phyloP scores from a whole-genome alignment of 2,329 filamentous ascomycete species.

The Coniochaeta ligniaria region DNA sequence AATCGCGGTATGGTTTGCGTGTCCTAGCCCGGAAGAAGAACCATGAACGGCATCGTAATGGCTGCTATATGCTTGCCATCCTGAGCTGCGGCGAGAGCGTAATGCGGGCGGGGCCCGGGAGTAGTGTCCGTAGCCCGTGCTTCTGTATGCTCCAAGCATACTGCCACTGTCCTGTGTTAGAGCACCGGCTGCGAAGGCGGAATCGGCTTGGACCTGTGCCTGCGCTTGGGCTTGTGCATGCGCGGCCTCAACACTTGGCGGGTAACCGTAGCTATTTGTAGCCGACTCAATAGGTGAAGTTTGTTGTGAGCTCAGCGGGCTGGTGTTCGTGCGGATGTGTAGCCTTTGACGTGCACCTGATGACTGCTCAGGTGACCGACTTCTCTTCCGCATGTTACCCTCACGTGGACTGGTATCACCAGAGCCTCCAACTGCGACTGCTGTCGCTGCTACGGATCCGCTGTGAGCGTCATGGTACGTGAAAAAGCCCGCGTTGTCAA shows the following conservation, averaged over 20 bases:
- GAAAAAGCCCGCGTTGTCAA: conserved; percentile 37
- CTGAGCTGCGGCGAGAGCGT: conserved; percentile 17
- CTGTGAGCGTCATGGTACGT: conserved; percentile 26
- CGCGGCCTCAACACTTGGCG: conserved; percentile 40
- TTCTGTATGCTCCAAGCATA: conserved; percentile 51
- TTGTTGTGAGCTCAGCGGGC: conserved; percentile 17
- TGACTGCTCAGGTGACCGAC: conserved; percentile 34
- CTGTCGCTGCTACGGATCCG: conserved; percentile 14
- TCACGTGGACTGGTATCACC: conserved; percentile 28
- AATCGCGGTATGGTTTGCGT: conserved; percentile 35
- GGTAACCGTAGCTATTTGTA: conserved; percentile 51
- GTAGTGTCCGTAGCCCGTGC: conserved; percentile 42
- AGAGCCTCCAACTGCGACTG: conserved; percentile 18
- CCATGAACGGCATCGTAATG: conserved; percentile 29
- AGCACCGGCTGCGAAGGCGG: conserved; percentile 18
- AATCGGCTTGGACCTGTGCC: conserved; percentile 27
- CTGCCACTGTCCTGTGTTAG: conserved; percentile 36
- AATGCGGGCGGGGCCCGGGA: conserved; percentile 22
- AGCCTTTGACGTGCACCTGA: conserved; percentile 31
- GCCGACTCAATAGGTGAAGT: conserved; percentile 27
- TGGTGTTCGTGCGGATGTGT: conserved; percentile 22
- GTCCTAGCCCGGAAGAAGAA: conserved; percentile 28
- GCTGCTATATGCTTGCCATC: conserved; percentile 26
- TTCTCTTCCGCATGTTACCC: conserved; percentile 30
- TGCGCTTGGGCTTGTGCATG: conserved; percentile 32